Base-by-base conservation (phyloP, 1,139 yeast species). In the Protomyces inundatus region DNA sequence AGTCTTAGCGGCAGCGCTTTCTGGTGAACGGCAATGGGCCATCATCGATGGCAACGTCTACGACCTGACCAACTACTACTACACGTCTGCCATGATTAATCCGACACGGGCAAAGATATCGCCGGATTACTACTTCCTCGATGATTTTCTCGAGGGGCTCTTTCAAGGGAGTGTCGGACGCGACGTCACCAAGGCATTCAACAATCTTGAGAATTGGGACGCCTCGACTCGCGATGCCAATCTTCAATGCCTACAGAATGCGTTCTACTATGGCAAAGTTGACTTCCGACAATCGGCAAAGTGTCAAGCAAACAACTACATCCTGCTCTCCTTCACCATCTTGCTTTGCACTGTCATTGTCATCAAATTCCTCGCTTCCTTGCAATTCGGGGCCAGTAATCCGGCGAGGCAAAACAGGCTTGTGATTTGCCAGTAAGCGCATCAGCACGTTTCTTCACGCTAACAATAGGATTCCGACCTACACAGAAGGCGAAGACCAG, bases 401-500 rank as follows among this genome's bases (percentile, higher is more conserved):
- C 79, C 80, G 0, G 79, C 75, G 33, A 76, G 75, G 37, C 70
- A 77, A 48, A 78, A 77, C 61, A 71, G 74, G 67, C 77, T 77
- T 66, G 73, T 77, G 61, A 77, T 77, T 50, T 76, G 79, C 65
- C 80, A 77, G 66, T 75, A 42, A 10, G 48, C 30, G n/a, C 32
- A n/a, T 16, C 33, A 9, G 3, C 6, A 5, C 10, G 4, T 12
- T n/a, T 9, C 6, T 30, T 14, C 4, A 9, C 7, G 48, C 48
- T 42, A 16, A 42, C 23, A 6, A 6, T 7, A 42, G 48, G n/a
- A 42, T 77, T 6, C 80, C 80, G 3, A 80, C 77, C 0, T 77
- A 77, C 67, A 77, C 80, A 1, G 80, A 77, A 67, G 80, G 77
- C 58, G 80, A 77, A 63, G 74, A 72, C 5, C 75, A 79, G 6